Evolutionary conservation across 2,329 filamentous ascomycete species (phyloP).

Genomic region (Colletotrichum aenigma): DNA sequence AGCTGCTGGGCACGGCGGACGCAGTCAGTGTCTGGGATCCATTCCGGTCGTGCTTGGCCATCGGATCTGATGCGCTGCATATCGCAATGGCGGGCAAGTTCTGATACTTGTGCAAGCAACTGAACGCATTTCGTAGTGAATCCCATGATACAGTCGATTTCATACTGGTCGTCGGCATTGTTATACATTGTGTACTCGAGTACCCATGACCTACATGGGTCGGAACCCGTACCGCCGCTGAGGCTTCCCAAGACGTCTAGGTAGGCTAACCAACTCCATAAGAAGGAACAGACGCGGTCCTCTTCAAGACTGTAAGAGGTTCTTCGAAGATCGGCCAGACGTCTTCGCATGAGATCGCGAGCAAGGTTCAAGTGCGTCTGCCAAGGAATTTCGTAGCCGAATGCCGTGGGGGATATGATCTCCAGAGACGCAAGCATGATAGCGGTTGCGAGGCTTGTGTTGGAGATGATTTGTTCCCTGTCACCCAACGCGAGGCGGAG

Average conservation of each 20-base stretch:
- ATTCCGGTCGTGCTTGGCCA: constrained; percentile 41
- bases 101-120: constrained; percentile 73
- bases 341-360: constrained; percentile 73
- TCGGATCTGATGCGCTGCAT: constrained; percentile 62
- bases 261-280: constrained; percentile 84
- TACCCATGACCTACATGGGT: constrained; percentile 55
- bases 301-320: constrained; percentile 46
- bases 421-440: constrained; percentile 87
- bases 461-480: constrained; percentile 66
- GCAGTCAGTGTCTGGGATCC: constrained; percentile 63
- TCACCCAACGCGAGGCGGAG: constrained; percentile 70
- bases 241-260: constrained; percentile 80
- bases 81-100: constrained; percentile 73
- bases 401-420: constrained; percentile 81
- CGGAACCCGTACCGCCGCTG: constrained; percentile 59
- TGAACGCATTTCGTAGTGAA: constrained; percentile 76
- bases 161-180: constrained; percentile 59
- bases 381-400: constrained; percentile 82
- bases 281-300: constrained; percentile 71
- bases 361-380: constrained; percentile 79
- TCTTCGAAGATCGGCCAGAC: constrained; percentile 42
- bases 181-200: constrained; percentile 56
- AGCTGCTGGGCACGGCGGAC: constrained; percentile 62
- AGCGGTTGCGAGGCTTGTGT: constrained; percentile 77
- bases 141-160: constrained; percentile 82